phyloP scores from a whole-genome alignment of 768 basidiomycete species.

The Exidia glandulosa region DNA sequence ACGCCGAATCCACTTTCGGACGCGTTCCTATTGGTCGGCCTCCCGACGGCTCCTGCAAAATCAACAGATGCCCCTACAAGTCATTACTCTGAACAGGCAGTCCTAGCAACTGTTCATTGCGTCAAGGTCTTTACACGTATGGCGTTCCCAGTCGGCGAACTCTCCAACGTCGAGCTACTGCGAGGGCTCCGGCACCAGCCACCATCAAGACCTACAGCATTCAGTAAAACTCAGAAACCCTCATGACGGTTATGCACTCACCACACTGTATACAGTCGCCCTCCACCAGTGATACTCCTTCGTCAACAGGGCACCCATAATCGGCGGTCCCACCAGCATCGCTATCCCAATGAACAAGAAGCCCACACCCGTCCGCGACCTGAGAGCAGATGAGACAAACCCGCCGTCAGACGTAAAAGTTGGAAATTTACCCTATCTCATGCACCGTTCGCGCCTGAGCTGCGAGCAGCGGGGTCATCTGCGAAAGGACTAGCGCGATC shows the following conservation, averaged over 20 bases:
- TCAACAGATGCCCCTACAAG: too few relatives aligned
- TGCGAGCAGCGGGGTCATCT: not conserved
- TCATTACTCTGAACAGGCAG: too few relatives aligned
- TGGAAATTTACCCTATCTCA: not conserved
- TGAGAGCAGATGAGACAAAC: not conserved
- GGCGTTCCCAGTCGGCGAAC: too few relatives aligned
- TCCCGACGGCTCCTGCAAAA: too few relatives aligned
- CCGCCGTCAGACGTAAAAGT: not conserved
- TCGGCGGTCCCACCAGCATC: slow-evolving; percentile 36
- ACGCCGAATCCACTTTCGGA: too few relatives aligned
- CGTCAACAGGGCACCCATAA: slow-evolving; percentile 46
- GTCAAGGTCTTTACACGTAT: too few relatives aligned
- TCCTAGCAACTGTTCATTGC: too few relatives aligned
- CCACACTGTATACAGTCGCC: slow-evolving; percentile 43
- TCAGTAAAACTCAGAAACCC: too few relatives aligned
- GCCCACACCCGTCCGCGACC: slow-evolving; percentile 1
- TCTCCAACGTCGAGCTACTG: not conserved
- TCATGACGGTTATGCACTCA: too few relatives aligned
- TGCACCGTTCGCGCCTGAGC: not conserved
- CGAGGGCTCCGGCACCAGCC: not conserved
- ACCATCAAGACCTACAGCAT: not conserved
- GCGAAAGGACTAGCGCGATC: not conserved
- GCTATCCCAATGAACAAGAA: not conserved
- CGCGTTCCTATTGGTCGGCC: too few relatives aligned
- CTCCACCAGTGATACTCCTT: slow-evolving; percentile 46